Conservation (phyloP, 2,329 filamentous ascomycete genomes). For the Trichoderma koningiopsis region DNA sequence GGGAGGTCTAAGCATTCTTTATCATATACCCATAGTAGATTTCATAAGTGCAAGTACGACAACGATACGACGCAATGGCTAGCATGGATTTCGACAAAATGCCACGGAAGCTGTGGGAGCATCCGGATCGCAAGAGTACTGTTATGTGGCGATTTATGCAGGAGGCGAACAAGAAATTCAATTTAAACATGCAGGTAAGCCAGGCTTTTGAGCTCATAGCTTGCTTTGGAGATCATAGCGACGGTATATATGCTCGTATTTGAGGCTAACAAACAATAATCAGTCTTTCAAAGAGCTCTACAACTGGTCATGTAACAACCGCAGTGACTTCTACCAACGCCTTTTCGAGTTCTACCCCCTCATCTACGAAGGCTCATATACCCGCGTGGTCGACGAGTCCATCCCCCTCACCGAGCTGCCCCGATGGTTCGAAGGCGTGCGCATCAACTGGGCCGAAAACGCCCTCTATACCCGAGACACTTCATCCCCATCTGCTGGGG, state of each 20-base stretch:
- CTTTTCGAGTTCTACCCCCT: slow-evolving; percentile 62
- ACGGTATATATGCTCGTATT: no score
- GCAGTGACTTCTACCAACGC: slow-evolving; percentile 65
- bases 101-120: slow-evolving; percentile 69
- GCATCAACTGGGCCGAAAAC: slow-evolving; percentile 80
- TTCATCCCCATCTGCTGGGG: slow-evolving; percentile 45
- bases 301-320: slow-evolving; percentile 64
- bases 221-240: background rate
- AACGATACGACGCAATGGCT: background rate
- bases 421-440: slow-evolving; percentile 74
- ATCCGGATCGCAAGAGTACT: slow-evolving; percentile 62
- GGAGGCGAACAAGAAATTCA: slow-evolving; percentile 59
- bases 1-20: background rate
- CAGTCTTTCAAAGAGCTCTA: slow-evolving; percentile 66
- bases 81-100: slow-evolving; percentile 40
- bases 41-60: background rate
- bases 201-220: background rate
- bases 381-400: slow-evolving; percentile 66
- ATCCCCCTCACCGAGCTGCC: slow-evolving; percentile 72
- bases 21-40: background rate
- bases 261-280: background rate
- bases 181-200: slow-evolving; percentile 59
- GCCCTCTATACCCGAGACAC: slow-evolving; percentile 59
- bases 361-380: slow-evolving; percentile 64
- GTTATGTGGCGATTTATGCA: slow-evolving; percentile 70